phyloP scores from a whole-genome alignment of 2,329 filamentous ascomycete species.

The Claviceps purpurea region DNA sequence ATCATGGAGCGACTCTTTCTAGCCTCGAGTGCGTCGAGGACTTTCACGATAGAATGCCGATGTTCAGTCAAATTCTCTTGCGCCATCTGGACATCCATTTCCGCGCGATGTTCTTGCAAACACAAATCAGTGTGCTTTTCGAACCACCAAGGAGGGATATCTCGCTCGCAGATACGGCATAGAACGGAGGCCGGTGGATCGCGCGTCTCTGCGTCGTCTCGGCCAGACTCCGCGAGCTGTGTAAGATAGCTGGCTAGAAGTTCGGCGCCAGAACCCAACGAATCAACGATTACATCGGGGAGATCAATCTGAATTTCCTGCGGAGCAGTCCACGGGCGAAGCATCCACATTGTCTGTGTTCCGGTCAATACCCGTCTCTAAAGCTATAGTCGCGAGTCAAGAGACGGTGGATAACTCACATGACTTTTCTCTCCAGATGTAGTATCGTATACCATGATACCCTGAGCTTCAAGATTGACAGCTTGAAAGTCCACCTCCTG shows the following conservation, averaged over 20 bases:
- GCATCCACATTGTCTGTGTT: constrained; percentile 97
- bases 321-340: constrained; percentile 77
- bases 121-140: constrained; percentile 97
- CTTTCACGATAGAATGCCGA: constrained; percentile 85
- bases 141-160: constrained; percentile 98
- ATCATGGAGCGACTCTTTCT: constrained; percentile 51
- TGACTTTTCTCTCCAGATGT: constrained; percentile 78
- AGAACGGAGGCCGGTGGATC: constrained; percentile 79
- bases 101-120: constrained; percentile 85
- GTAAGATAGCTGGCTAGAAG: constrained; percentile 90
- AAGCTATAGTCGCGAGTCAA: background rate
- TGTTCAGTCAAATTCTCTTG: constrained; percentile 89
- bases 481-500: constrained; percentile 26
- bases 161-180: constrained; percentile 92
- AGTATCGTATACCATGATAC: constrained; percentile 94
- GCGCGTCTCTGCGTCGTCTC: constrained; percentile 61
- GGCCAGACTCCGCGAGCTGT: constrained; percentile 68
- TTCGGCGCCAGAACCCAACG: constrained; percentile 85
- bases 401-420: constrained; percentile 40
- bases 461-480: constrained; percentile 83
- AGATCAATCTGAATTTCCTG: constrained; percentile 94
- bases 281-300: constrained; percentile 77
- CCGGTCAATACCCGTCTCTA: constrained; percentile 3
- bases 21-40: constrained; percentile 81
- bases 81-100: constrained; percentile 94